Conservation (phyloP, 805 yeast genomes). For the Cephaloascus albidus region DNA sequence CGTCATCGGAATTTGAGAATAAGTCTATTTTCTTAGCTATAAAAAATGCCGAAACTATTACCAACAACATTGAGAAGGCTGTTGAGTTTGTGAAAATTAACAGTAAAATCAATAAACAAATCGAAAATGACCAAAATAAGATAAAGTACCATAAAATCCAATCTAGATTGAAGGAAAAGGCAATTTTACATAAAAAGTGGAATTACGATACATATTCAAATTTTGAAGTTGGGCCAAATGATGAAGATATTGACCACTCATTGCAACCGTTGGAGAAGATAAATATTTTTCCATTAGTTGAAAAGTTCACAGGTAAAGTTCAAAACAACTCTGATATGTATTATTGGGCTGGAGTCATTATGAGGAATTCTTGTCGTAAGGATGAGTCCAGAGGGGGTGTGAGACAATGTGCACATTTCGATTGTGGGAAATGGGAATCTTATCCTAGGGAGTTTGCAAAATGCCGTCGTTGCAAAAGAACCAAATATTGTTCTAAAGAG, state of each 20-base stretch:
- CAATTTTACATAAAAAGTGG: slow-evolving; percentile 27
- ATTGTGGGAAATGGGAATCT: slow-evolving; percentile 91
- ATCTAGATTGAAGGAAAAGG: slow-evolving; percentile 2
- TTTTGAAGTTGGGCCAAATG: slow-evolving; percentile 21
- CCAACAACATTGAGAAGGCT: not conserved
- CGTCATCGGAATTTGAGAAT: slow-evolving; percentile 1
- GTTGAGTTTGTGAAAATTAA: not conserved
- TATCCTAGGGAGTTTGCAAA: slow-evolving; percentile 89
- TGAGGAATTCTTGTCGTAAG: slow-evolving; percentile 90
- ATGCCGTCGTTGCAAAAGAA: slow-evolving; percentile 87
- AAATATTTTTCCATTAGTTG: slow-evolving; percentile 86
- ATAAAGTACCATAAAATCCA: slow-evolving; percentile 11
- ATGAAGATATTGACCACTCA: slow-evolving; percentile 26
- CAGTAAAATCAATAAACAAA: slow-evolving; percentile 2
- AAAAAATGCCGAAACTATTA: not conserved
- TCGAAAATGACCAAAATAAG: slow-evolving; percentile 10
- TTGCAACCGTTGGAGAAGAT: slow-evolving; percentile 37
- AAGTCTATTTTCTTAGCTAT: slow-evolving; percentile 1
- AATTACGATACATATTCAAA: slow-evolving; percentile 30
- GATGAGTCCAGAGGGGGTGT: slow-evolving; percentile 84
- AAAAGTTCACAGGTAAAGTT: slow-evolving; percentile 68
- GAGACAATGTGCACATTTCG: slow-evolving; percentile 89
- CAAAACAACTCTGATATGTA: slow-evolving; percentile 69
- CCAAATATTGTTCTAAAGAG: slow-evolving; percentile 88
- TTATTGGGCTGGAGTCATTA: slow-evolving; percentile 97